Evolutionary conservation across 148 eudicot species (phyloP).

Genomic region (Pouteria glomerata): DNA sequence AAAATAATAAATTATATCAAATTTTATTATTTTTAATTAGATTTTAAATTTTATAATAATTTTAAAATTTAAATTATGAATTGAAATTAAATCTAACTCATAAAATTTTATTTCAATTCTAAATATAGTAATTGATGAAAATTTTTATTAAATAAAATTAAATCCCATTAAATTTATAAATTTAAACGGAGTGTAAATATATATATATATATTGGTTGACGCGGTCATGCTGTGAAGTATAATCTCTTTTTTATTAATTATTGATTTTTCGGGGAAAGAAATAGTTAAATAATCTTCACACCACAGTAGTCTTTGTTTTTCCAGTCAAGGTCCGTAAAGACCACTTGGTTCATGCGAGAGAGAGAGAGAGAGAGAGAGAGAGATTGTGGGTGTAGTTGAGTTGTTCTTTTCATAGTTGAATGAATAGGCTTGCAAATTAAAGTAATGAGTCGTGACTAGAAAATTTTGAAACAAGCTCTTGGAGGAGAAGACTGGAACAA

Average conservation of each 20-base stretch:
- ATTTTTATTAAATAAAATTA: too few relatives aligned
- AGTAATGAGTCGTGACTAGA: neutral
- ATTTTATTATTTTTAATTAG: too few relatives aligned
- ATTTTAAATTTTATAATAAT: too few relatives aligned
- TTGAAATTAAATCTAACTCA: too few relatives aligned
- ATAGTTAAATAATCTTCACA: neutral
- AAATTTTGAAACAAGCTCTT: neutral
- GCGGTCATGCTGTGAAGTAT: neutral
- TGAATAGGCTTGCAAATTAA: neutral
- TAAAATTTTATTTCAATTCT: too few relatives aligned
- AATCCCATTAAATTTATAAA: too few relatives aligned
- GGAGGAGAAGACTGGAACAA: neutral
- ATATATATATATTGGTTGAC: constrained; percentile 1
- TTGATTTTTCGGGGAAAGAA: neutral
- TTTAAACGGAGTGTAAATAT: too few relatives aligned
- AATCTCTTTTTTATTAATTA: neutral
- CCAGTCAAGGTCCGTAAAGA: constrained; percentile 12
- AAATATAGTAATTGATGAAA: too few relatives aligned
- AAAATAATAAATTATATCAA: too few relatives aligned
- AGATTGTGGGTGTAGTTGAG: constrained; percentile 1
- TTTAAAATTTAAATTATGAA: too few relatives aligned
- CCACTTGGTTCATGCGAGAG: neutral
- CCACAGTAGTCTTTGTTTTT: neutral
- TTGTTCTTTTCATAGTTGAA: neutral
- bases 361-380: neutral